Percentiles rank a stretch among this genome's conserved stretches.
Evolutionary conservation across 768 basidiomycete genomes (phyloP).

Genomic region (Tremella fuciformis): DNA sequence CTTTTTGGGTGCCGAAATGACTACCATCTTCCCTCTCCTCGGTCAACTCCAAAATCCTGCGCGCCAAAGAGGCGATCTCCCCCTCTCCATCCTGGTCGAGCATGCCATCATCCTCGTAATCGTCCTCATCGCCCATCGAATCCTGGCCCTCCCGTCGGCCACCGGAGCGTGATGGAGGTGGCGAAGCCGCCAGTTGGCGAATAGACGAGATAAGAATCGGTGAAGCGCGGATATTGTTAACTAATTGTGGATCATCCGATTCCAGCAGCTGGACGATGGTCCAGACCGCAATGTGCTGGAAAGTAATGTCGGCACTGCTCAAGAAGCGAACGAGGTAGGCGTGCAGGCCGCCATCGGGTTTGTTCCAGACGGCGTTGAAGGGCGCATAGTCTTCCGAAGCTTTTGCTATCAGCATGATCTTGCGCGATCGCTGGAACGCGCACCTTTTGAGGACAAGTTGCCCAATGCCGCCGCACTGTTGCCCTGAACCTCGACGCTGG

Average conservation of each 20-base stretch:
- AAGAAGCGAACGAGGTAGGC: slow-evolving; percentile 90
- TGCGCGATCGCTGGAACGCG: slow-evolving; percentile 16
- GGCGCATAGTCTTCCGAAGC: slow-evolving; percentile 77
- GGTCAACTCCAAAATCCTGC: slow-evolving; percentile 81
- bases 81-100: slow-evolving; percentile 65
- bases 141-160: slow-evolving; percentile 22
- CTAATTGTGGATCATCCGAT: slow-evolving; percentile 88
- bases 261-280: slow-evolving; percentile 96
- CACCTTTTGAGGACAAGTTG: slow-evolving; percentile 94
- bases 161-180: slow-evolving; percentile 37
- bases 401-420: background rate
- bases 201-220: slow-evolving; percentile 78
- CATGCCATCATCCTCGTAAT: slow-evolving; percentile 61
- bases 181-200: slow-evolving; percentile 65
- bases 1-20: slow-evolving; percentile 1
- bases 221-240: slow-evolving; percentile 84
- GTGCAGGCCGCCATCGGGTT: slow-evolving; percentile 96
- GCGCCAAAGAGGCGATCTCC: slow-evolving; percentile 81
- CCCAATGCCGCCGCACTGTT: slow-evolving; percentile 97
- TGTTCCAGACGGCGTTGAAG: slow-evolving; percentile 97
- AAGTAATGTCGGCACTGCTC: slow-evolving; percentile 87
- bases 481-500: slow-evolving; percentile 95
- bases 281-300: slow-evolving; percentile 99
- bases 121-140: slow-evolving; percentile 64
- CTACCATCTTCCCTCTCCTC: slow-evolving; percentile 55